Evolutionary conservation across 2,329 filamentous ascomycete species (phyloP).

Genomic region (Fusarium sp.): DNA sequence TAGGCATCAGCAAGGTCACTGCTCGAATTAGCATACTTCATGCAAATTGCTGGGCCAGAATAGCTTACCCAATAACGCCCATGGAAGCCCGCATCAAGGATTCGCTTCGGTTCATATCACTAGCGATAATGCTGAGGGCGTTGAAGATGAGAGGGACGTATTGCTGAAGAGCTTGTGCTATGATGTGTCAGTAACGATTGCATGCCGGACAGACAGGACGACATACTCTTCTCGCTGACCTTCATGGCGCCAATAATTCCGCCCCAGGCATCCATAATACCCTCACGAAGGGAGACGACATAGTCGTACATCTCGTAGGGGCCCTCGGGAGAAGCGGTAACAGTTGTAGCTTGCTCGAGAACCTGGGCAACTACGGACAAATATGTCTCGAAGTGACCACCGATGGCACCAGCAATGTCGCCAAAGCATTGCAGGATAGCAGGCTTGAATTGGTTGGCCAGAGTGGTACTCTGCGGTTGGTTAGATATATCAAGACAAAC

Average conservation of each 20-base stretch:
- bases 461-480: slow-evolving; percentile 72
- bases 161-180: slow-evolving; percentile 76
- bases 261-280: slow-evolving; percentile 99
- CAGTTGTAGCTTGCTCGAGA: slow-evolving; percentile 88
- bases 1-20: slow-evolving; percentile 96
- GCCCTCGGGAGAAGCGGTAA: slow-evolving; percentile 80
- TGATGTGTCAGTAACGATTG: slow-evolving; percentile 40
- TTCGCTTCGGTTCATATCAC: slow-evolving; percentile 89
- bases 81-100: slow-evolving; percentile 91
- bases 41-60: not conserved
- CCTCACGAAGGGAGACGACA: slow-evolving; percentile 91
- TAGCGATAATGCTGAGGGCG: slow-evolving; percentile 81
- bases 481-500: slow-evolving; percentile 11
- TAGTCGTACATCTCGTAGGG: slow-evolving; percentile 98
- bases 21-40: slow-evolving; percentile 17
- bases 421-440: slow-evolving; percentile 98
- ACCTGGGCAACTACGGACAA: slow-evolving; percentile 92
- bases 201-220: slow-evolving; percentile 9
- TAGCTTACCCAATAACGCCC: slow-evolving; percentile 91
- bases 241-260: slow-evolving; percentile 97
- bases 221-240: slow-evolving; percentile 77
- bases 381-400: slow-evolving; percentile 91
- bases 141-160: slow-evolving; percentile 89
- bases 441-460: slow-evolving; percentile 97
- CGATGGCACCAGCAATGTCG: slow-evolving; percentile 95